Conservation (phyloP, 345 rosid genomes). For the Noccaea caerulescens region DNA sequence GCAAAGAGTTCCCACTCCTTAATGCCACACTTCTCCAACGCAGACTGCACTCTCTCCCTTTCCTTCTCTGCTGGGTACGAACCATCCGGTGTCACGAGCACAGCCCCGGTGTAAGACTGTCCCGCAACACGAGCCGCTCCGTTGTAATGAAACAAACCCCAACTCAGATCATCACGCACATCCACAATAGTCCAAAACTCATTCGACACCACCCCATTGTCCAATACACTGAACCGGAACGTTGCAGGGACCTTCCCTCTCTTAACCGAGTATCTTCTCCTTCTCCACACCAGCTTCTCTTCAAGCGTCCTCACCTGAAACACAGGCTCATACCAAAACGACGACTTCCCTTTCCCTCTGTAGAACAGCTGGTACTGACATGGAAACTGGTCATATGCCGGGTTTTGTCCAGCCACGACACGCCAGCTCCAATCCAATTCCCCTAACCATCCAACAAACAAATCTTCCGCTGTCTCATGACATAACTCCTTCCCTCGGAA, state of each 20-base stretch:
- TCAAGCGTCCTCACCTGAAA: constrained; percentile 85
- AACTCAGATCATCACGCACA: constrained; percentile 78
- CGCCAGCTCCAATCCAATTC: constrained; percentile 91
- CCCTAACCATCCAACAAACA: constrained; percentile 92
- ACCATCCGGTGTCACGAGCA: constrained; percentile 85
- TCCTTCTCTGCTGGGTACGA: constrained; percentile 61
- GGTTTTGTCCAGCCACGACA: constrained; percentile 91
- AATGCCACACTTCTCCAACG: constrained; percentile 76
- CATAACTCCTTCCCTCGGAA: constrained; percentile 64
- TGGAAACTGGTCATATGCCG: constrained; percentile 95
- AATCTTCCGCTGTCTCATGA: constrained; percentile 78
- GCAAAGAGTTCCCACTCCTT: constrained; percentile 88
- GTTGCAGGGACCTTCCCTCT: constrained; percentile 71
- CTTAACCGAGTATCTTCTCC: constrained; percentile 84
- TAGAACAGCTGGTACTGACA: constrained; percentile 94
- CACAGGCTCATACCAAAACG: constrained; percentile 95
- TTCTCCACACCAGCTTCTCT: constrained; percentile 77
- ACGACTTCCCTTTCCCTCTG: constrained; percentile 85
- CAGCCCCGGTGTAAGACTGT: constrained; percentile 91
- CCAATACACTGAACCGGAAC: constrained; percentile 80
- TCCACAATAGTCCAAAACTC: constrained; percentile 91
- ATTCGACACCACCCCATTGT: constrained; percentile 89
- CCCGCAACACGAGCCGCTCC: constrained; percentile 97
- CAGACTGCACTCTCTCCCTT: constrained; percentile 48
- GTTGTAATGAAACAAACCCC: constrained; percentile 90